Conservation (phyloP, 2,329 filamentous ascomycete genomes). For the Ampelomyces quisqualis region DNA sequence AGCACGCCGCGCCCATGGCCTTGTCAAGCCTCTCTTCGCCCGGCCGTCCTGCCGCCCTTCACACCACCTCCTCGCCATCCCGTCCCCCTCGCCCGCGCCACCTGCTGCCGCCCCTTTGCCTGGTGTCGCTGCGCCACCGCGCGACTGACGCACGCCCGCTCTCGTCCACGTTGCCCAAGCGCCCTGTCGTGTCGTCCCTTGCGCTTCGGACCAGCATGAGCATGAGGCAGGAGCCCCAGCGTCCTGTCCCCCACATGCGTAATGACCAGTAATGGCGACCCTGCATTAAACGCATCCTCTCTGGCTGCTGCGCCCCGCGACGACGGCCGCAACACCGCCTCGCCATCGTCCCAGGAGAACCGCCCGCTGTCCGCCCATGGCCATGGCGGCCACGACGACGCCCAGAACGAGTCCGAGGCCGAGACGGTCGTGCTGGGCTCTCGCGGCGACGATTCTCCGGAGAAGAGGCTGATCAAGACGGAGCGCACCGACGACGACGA, state of each 20-base stretch:
- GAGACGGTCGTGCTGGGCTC: constrained; percentile 51
- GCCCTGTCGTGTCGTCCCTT: constrained; percentile 27
- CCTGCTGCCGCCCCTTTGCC: constrained; percentile 11
- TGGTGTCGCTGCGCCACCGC: constrained; percentile 14
- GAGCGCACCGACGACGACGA: constrained; percentile 41
- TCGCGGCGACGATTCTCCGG: constrained; percentile 44
- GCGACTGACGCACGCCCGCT: constrained; percentile 2
- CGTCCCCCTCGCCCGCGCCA: constrained; percentile 11
- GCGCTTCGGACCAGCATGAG: constrained; percentile 34
- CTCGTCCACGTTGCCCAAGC: constrained; percentile 11
- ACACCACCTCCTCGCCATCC: constrained; percentile 7
- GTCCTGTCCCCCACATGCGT: constrained; percentile 43
- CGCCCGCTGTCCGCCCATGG: constrained; percentile 24
- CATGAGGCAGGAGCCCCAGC: constrained; percentile 44
- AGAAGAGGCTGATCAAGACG: constrained; percentile 45
- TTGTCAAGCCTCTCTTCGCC: constrained; percentile 21
- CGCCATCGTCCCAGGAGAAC: constrained; percentile 22
- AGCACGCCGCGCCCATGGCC: constrained; percentile 5
- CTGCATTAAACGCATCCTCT: constrained; percentile 35
- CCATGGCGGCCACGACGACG: constrained; percentile 32
- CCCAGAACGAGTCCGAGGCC: constrained; percentile 51
- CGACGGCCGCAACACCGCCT: constrained; percentile 21
- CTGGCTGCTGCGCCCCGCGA: constrained; percentile 13
- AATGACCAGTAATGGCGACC: constrained; percentile 45
- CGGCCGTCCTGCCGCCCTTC: constrained; percentile 6